Base-by-base conservation (phyloP, 495 filamentous ascomycete genomes). In the Aspergillus steynii region DNA sequence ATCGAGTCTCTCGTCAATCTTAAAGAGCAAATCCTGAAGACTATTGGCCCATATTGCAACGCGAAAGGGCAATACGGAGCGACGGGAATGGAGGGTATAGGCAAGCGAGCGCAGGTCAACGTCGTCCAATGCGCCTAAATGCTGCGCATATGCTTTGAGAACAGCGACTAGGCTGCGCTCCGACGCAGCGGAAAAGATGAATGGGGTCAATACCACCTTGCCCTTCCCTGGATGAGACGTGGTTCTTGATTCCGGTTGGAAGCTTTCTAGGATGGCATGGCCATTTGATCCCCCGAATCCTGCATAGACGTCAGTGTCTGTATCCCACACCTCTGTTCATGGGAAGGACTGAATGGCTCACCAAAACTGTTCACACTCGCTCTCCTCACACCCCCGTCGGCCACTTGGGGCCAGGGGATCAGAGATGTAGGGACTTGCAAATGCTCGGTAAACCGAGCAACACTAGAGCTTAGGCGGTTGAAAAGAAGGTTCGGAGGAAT, bases 401-500 rank as follows among this genome's bases (percentile, higher is more conserved):
- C 14, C 3, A 49, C 32, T 20, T 31, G 31, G 10, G 71, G 64
- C 72, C 73, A 73, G 0, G 62, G 55, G 5, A 47, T 27, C 4
- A 48, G 15, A 25, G 56, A 58, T 0, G 77, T 86, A 0, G 81
- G 79, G 8, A 86, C 65, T 14, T 74, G 5, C 4, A 85, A 72
- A 50, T 71, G 46, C 0, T 53, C 25, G 57, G 74, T 81, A 50
- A 73, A 82, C 1, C 76, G 72, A 47, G 70, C 60, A 14, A 79
- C 68, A n/a, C 63, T 34, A 0, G 84, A 80, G 45, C 83, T 88
- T 2, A 87, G 70, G 0, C 71, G 70, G 0, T 82, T 62, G 26
- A 88, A 75, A n/a, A 80, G 77, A 2, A 87, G 58, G 46, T 89
- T 91, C 0, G 86, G 83, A 0, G 86, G 83, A 7, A 90, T 76